Percentiles rank a stretch among this genome's conserved stretches.
These are phyloP conservation scores for Cryptococcus floricola DNA, from an alignment of 1,284 basidiomycete species.

Conservation along the genomic window DNA sequence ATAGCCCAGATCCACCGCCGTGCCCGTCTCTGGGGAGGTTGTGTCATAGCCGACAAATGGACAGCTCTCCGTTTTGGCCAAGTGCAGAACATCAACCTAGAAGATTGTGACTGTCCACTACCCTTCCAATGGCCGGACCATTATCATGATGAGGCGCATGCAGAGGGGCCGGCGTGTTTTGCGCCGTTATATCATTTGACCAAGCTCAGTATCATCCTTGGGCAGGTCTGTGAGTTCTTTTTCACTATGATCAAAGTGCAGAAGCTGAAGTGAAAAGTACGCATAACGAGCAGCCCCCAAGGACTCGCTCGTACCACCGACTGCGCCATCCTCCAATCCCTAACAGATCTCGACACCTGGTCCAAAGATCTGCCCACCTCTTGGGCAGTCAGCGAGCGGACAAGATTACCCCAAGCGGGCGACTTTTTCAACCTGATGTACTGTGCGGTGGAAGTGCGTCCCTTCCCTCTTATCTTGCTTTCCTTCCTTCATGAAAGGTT, in stretches of 20 bases:
- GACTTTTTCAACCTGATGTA: constrained; percentile 15
- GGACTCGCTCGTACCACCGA: constrained; percentile 14
- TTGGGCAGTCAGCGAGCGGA: constrained; percentile 13
- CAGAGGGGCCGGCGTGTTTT: constrained; percentile 12
- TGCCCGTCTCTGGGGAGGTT: constrained; percentile 6
- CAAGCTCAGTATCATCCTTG: constrained; percentile 15
- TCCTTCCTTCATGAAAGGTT: not conserved
- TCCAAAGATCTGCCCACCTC: constrained; percentile 9
- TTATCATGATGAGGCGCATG: constrained; percentile 1
- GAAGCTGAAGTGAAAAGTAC: not conserved
- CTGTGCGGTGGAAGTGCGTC: constrained; percentile 14
- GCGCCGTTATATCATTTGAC: constrained; percentile 15
- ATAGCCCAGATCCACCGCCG: constrained; percentile 6
- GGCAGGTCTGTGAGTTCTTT: constrained; percentile 13
- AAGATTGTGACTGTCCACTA: constrained; percentile 16
- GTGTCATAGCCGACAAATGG: constrained; percentile 7
- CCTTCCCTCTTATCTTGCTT: too few species aligned
- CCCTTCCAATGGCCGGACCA: constrained; percentile 15
- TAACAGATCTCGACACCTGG: constrained; percentile 18
- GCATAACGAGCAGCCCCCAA: constrained; percentile 5
- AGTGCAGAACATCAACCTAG: constrained; percentile 13
- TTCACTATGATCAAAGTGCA: not conserved
- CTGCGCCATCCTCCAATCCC: constrained; percentile 7
- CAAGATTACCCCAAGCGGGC: constrained; percentile 9
- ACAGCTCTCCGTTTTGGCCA: constrained; percentile 12